Conservation (phyloP, 805 yeast genomes). For the Candida coquimbonensis region DNA sequence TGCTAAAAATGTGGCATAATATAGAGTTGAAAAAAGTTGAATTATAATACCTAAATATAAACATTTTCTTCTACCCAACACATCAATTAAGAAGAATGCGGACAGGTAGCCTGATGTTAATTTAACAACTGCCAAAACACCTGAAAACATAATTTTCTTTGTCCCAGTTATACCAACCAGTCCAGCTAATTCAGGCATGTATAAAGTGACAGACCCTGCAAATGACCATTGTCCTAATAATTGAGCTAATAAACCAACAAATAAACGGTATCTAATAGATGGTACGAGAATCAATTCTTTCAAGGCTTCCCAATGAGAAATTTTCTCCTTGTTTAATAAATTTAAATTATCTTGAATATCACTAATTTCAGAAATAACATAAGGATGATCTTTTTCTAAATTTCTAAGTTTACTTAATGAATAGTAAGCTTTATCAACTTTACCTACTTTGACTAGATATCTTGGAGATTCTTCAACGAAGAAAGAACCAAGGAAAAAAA, state of each 20-base stretch:
- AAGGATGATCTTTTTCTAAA: slow-evolving; percentile 40
- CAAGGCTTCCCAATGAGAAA: slow-evolving; percentile 20
- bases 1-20: slow-evolving; percentile 39
- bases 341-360: slow-evolving; percentile 37
- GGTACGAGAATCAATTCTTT: slow-evolving; percentile 31
- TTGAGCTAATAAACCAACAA: slow-evolving; percentile 36
- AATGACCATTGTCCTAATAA: slow-evolving; percentile 55
- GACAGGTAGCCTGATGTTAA: slow-evolving; percentile 39
- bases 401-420: slow-evolving; percentile 38
- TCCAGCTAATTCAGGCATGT: slow-evolving; percentile 46
- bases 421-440: slow-evolving; percentile 33
- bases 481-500: slow-evolving; percentile 34
- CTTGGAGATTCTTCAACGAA: slow-evolving; percentile 46
- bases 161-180: slow-evolving; percentile 38
- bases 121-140: slow-evolving; percentile 48
- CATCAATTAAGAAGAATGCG: slow-evolving; percentile 49
- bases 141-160: slow-evolving; percentile 39
- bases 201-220: slow-evolving; percentile 48
- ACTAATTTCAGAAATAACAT: slow-evolving; percentile 41
- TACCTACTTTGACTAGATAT: slow-evolving; percentile 34
- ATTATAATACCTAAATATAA: slow-evolving; percentile 41
- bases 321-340: slow-evolving; percentile 27
- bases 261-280: slow-evolving; percentile 40
- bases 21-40: slow-evolving; percentile 37
- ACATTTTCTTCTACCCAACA: slow-evolving; percentile 44